Base-by-base conservation (phyloP, 495 filamentous ascomycete genomes). In the Podospora tetraspora region DNA sequence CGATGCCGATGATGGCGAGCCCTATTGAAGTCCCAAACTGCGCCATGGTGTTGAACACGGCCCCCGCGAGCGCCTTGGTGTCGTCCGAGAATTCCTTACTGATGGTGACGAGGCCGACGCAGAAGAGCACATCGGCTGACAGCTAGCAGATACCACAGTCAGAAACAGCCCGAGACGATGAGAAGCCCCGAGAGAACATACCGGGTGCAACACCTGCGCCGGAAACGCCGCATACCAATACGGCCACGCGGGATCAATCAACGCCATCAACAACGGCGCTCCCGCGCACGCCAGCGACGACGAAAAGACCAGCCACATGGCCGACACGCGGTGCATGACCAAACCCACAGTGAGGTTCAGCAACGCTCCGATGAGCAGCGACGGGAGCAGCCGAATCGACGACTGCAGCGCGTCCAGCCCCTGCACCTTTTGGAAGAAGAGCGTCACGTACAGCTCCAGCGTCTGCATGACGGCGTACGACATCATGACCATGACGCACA, bases 61-160 rank as follows among this genome's bases (percentile, higher is more conserved):
- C 43, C 43, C 19, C 43, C 5, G 43, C 43, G 16, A 52, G 16
- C 43, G 43, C 43, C 16, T 52, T 52, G 19, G 7, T 52, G n/a
- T 8, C 19, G 5, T 52, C 43, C 6, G 19, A 52, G 43, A 90
- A 89, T 6, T 81, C 80, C n/a, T 82, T 75, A 1, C 87, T 83
- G 66, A 90, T 86, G 58, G 90, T 71, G 22, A 91, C 84, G 86
- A 76, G 88, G 2, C 86, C 83, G 8, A 90, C 82, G 9, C 85
- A 88, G 75, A 90, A 91, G 10, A 89, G 79, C 4, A 83, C 79
- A 71, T 90, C 88, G 0, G 84, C 84, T 22, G 89, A 66, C 30
- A 62, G 58, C 22, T 61, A 58, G 12, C 57, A n/a, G 1, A 19
- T 10, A 0, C 57, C n/a, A 1, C 19, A 8, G 57, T 21, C 23